These are phyloP conservation scores for Rhazya stricta DNA, from an alignment of 257 asterid genomes.

Conservation along the genomic window DNA sequence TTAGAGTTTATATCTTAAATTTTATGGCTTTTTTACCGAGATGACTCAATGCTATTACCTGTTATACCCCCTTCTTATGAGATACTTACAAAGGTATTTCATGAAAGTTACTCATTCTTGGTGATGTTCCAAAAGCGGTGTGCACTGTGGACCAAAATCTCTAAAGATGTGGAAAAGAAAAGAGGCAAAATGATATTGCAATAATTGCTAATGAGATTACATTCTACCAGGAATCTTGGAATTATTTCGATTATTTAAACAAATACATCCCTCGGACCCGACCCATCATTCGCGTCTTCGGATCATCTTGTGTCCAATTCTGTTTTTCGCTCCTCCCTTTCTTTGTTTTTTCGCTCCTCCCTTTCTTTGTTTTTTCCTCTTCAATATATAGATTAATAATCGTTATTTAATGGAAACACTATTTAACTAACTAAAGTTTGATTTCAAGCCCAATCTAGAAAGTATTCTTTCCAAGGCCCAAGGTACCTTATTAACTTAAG, in stretches of 20 bases:
- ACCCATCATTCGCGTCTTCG: constrained; percentile 82
- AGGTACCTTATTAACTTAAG: too few species aligned
- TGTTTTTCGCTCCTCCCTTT: background rate
- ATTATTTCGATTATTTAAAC: constrained; percentile 65
- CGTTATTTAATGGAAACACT: too few species aligned
- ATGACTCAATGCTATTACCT: too few species aligned
- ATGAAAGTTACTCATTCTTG: constrained; percentile 47
- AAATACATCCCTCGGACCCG: constrained; percentile 85
- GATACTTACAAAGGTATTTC: background rate
- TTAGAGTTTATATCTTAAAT: background rate
- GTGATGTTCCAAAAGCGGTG: constrained; percentile 33
- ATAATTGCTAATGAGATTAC: too few species aligned
- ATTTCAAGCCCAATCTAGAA: too few species aligned
- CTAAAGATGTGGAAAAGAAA: background rate
- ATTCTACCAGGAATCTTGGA: constrained; percentile 62
- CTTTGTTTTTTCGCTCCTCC: too few species aligned
- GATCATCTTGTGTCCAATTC: constrained; percentile 68
- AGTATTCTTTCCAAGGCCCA: too few species aligned
- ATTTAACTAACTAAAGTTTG: too few species aligned
- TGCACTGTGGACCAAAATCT: background rate
- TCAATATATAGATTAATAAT: too few species aligned
- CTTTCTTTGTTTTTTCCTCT: too few species aligned
- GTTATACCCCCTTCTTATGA: too few species aligned
- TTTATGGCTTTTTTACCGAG: background rate
- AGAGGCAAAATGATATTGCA: too few species aligned